These are phyloP conservation scores for Curvularia verruculosa DNA, from an alignment of 2,329 filamentous ascomycete genomes.

Conservation along the genomic window DNA sequence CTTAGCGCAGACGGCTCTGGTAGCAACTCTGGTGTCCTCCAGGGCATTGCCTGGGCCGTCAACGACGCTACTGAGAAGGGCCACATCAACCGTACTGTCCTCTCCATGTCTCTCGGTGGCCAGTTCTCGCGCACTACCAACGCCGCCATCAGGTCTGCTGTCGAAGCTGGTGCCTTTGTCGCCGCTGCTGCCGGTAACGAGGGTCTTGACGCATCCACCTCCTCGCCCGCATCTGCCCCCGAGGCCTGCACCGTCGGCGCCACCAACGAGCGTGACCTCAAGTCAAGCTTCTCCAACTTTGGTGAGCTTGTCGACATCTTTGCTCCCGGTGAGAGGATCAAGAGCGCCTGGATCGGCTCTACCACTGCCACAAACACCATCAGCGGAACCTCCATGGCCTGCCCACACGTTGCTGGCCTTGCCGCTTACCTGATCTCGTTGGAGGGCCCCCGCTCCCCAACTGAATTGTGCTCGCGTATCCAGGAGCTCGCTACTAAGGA, in stretches of 20 bases:
- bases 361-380: constrained; percentile 6
- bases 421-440: constrained; percentile 23
- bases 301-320: constrained; percentile 39
- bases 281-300: constrained; percentile 21
- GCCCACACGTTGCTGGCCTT: neutral
- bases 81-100: constrained; percentile 14
- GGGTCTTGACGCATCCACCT: constrained; percentile 24
- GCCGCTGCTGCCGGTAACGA: constrained; percentile 39
- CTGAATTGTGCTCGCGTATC: constrained; percentile 18
- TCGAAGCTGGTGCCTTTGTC: constrained; percentile 34
- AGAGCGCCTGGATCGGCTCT: constrained; percentile 51
- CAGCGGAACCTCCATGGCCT: constrained; percentile 16
- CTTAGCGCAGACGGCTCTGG: constrained; percentile 33
- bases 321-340: constrained; percentile 42
- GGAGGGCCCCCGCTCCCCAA: constrained; percentile 25
- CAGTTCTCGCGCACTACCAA: constrained; percentile 29
- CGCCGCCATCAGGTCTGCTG: constrained; percentile 31
- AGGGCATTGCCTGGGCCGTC: constrained; percentile 34
- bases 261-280: constrained; percentile 16
- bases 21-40: constrained; percentile 33
- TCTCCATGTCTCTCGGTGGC: constrained; percentile 30
- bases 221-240: constrained; percentile 38
- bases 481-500: constrained; percentile 18
- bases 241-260: constrained; percentile 42
- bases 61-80: constrained; percentile 17